Percentiles rank a stretch among this genome's conserved stretches.
These are phyloP conservation scores for Aspergillus ostianus DNA, from an alignment of 495 filamentous ascomycete genomes.

Conservation along the genomic window DNA sequence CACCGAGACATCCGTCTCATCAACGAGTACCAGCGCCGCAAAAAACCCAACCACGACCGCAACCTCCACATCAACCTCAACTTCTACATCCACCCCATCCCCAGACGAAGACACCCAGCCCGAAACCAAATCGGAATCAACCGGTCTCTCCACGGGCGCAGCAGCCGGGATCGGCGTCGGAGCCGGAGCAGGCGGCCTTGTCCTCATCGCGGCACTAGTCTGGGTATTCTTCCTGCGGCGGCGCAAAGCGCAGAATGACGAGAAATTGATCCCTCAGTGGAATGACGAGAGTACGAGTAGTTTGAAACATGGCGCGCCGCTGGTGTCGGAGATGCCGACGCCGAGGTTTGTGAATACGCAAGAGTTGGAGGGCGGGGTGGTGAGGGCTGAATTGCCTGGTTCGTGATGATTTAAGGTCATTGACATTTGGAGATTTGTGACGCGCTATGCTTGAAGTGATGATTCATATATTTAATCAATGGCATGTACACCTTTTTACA, in stretches of 20 bases:
- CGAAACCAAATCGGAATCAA: background rate
- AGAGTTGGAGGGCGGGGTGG: background rate
- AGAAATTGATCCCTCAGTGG: background rate
- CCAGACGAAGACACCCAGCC: background rate
- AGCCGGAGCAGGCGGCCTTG: slow-evolving; percentile 2
- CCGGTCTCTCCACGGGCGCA: background rate
- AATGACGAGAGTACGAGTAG: background rate
- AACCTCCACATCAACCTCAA: too few species aligned
- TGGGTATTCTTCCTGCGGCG: background rate
- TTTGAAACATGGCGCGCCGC: background rate
- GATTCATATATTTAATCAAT: too few species aligned
- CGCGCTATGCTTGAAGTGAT: too few species aligned
- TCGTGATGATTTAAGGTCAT: background rate
- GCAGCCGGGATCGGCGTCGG: slow-evolving; percentile 6
- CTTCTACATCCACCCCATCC: background rate
- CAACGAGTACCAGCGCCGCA: background rate
- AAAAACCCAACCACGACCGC: too few species aligned
- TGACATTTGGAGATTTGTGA: too few species aligned
- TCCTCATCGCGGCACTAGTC: background rate
- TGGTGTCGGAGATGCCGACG: background rate
- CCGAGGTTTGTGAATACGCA: background rate
- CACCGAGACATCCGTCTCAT: background rate
- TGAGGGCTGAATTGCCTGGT: background rate
- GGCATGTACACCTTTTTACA: too few species aligned
- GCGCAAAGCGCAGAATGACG: background rate